phyloP scores from a whole-genome alignment of 2,329 filamentous ascomycete species.

The Colletotrichum karsti region DNA sequence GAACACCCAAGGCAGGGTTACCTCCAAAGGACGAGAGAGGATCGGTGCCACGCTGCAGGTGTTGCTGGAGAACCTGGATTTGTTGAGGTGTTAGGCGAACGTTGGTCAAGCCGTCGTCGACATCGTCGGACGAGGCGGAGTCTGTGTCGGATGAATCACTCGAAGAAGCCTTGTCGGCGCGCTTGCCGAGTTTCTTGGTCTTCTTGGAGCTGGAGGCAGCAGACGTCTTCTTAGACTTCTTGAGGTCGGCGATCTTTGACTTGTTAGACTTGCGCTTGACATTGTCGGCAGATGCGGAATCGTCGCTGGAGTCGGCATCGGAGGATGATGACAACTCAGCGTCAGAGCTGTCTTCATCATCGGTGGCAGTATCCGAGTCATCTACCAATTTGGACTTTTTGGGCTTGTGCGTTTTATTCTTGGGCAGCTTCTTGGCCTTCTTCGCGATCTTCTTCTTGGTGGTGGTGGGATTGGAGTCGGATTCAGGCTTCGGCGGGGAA shows the following conservation, averaged over 20 bases:
- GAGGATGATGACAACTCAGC: not conserved
- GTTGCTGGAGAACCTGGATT: not conserved
- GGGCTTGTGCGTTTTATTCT: too few relatives aligned
- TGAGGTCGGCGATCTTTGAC: not conserved
- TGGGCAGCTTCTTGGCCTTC: conserved; percentile 6
- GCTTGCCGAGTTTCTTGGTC: not conserved
- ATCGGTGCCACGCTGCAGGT: not conserved
- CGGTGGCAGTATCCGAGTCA: not conserved
- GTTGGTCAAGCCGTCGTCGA: not conserved
- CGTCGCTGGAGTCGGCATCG: not conserved
- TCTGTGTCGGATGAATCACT: not conserved
- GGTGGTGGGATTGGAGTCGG: not conserved
- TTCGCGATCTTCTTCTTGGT: not conserved
- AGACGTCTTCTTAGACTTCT: not conserved
- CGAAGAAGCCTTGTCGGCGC: not conserved
- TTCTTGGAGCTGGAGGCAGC: not conserved
- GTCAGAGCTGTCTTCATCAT: not conserved
- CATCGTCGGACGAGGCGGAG: not conserved
- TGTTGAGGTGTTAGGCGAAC: conserved; percentile 1
- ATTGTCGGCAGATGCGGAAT: not conserved
- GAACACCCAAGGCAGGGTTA: not conserved
- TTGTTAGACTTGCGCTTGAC: not conserved
- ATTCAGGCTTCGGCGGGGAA: not conserved
- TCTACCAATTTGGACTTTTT: not conserved
- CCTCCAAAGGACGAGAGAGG: not conserved